phyloP scores from a whole-genome alignment of 352 stramenopile species.

The Globisporangium heterothallicum region DNA sequence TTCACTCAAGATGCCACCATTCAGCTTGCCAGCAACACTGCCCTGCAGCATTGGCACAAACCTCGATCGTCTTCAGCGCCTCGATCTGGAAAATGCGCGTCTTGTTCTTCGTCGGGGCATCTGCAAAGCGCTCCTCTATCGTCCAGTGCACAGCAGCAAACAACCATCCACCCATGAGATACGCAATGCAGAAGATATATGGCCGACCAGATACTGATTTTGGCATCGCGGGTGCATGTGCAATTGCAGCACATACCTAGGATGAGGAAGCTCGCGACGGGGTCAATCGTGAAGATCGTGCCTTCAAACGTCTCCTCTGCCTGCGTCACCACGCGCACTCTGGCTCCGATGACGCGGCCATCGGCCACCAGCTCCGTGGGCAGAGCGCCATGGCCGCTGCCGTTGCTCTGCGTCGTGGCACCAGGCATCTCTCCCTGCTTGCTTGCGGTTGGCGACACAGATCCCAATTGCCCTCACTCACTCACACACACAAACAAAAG shows the following conservation, averaged over 20 bases:
- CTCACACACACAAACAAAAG: not conserved
- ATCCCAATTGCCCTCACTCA: not conserved
- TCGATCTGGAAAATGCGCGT: constrained; percentile 75
- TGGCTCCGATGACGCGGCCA: constrained; percentile 51
- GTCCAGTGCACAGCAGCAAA: not conserved
- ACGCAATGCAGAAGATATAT: too few relatives aligned
- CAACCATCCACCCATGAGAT: not conserved
- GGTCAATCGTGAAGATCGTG: constrained; percentile 73
- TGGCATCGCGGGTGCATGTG: too few relatives aligned
- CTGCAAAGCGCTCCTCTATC: constrained; percentile 46
- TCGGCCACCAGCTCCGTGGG: constrained; percentile 59
- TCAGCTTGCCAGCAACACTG: too few relatives aligned
- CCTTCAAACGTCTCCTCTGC: constrained; percentile 55
- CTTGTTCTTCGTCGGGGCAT: constrained; percentile 44
- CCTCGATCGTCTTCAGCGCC: constrained; percentile 60
- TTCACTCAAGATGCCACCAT: too few relatives aligned
- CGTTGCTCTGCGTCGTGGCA: constrained; percentile 16
- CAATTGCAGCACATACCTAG: constrained; percentile 32
- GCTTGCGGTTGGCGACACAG: not conserved
- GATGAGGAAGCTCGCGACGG: constrained; percentile 74
- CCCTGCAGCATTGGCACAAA: not conserved
- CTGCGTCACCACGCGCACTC: constrained; percentile 53
- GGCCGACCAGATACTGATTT: too few relatives aligned
- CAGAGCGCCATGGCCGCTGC: constrained; percentile 16
- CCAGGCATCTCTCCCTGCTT: not conserved